A percentile compares a stretch with the other conserved stretches of the same genome.
Conservation (phyloP, 305 asterid genomes). For the Fraxinus angustifolia region DNA sequence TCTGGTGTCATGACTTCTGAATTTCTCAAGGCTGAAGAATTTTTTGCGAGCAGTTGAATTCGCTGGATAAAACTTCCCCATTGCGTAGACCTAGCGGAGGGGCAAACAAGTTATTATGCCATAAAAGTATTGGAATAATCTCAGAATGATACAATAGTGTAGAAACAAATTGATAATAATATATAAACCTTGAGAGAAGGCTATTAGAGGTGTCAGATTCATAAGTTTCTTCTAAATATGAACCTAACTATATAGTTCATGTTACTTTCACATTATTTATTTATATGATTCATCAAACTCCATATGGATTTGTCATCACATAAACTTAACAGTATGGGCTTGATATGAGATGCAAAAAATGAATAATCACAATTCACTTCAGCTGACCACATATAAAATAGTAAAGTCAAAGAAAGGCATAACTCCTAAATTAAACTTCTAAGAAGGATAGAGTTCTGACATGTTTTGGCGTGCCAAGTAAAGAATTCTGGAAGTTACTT, state of each 20-base stretch:
- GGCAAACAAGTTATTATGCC: slow-evolving; percentile 3
- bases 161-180: not conserved
- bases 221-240: not conserved
- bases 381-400: not conserved
- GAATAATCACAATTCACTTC: not conserved
- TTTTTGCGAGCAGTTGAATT: slow-evolving; percentile 58
- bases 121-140: not conserved
- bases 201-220: not conserved
- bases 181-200: not conserved
- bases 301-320: not conserved
- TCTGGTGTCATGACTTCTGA: slow-evolving; percentile 45
- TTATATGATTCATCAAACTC: not conserved
- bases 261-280: not conserved
- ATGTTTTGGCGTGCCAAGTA: slow-evolving; percentile 87
- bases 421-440: slow-evolving; percentile 15
- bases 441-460: slow-evolving; percentile 56
- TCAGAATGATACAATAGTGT: not conserved
- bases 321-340: not conserved
- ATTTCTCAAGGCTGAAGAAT: slow-evolving; percentile 64
- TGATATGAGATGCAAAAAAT: not conserved
- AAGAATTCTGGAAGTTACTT: slow-evolving; percentile 81
- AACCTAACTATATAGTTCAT: not conserved
- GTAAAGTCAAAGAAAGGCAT: not conserved
- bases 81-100: slow-evolving; percentile 50
- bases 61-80: slow-evolving; percentile 68